These are phyloP conservation scores for Calonectria ilicicola DNA, from an alignment of 2,329 filamentous ascomycete species.

Conservation along the genomic window DNA sequence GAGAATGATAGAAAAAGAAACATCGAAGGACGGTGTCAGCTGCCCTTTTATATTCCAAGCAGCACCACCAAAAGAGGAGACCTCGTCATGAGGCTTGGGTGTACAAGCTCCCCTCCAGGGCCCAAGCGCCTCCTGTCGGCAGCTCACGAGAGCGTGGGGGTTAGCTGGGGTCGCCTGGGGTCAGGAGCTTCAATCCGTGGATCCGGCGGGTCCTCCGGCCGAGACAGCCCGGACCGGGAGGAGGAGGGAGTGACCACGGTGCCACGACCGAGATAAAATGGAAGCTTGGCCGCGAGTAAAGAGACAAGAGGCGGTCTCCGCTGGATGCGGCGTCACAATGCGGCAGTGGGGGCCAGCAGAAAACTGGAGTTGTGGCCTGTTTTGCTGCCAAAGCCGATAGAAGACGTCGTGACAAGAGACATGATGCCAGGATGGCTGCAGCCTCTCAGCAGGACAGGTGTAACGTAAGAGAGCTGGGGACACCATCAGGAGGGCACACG, in stretches of 20 bases:
- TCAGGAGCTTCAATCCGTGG: constrained; percentile 24
- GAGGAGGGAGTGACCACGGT: constrained; percentile 35
- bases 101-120: constrained; percentile 21
- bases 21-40: constrained; percentile 33
- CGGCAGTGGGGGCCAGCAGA: constrained; percentile 15
- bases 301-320: not conserved
- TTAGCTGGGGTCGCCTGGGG: constrained; percentile 30
- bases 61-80: constrained; percentile 19
- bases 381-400: not conserved
- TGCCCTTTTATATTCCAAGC: constrained; percentile 40
- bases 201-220: constrained; percentile 35
- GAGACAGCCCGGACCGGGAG: constrained; percentile 41
- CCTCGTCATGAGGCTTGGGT: constrained; percentile 41
- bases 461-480: not conserved
- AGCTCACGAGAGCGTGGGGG: constrained; percentile 39
- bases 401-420: not conserved
- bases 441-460: not conserved
- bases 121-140: constrained; percentile 30
- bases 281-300: not conserved
- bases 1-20: constrained; percentile 17
- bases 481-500: not conserved
- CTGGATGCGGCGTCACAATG: constrained; percentile 5
- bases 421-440: not conserved
- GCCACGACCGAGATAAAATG: constrained; percentile 13
- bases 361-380: constrained; percentile 18